Evolutionary conservation across 371 early-diverging fungal species (phyloP), one percentile per base, ranked within the genome.

Genomic region (Actinomortierella ambigua): DNA sequence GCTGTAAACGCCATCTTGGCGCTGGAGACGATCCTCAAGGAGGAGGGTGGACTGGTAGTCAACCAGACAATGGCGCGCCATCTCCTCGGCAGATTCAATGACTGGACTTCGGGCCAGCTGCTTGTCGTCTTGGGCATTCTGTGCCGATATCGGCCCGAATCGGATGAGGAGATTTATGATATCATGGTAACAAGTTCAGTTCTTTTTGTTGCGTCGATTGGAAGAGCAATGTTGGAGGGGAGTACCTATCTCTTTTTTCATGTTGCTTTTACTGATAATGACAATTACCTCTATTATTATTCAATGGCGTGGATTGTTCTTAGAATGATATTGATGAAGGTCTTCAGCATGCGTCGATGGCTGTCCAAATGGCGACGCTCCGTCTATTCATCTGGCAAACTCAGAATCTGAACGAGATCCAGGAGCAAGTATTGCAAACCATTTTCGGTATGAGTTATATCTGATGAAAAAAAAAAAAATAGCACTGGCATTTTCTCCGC

Each of bases 251-350:
- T n/a, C n/a, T n/a, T n/a, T n/a, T n/a, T n/a, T n/a, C n/a, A n/a
- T n/a, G n/a, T n/a, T n/a, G n/a, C n/a, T n/a, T n/a, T n/a, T n/a
- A n/a, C n/a, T n/a, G n/a, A n/a, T n/a, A n/a, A n/a, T n/a, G n/a
- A n/a, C n/a, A n/a, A n/a, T n/a, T n/a, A n/a, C 34, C 34, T 34
- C 34, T 34, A 6, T 34, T 34, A 34, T 34, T 11, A n/a, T n/a
- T n/a, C n/a, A n/a, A n/a, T n/a, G n/a, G n/a, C n/a, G n/a, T n/a
- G n/a, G n/a, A n/a, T n/a, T 34, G 7, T 34, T 34, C 34, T 34
- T 54, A 70, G 71, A 70, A 70, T 20, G 59, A 65, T 40, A 50
- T 65, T 1, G 71, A 70, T 23, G 71, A 61, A 41, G 71, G 71
- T 0, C 26, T 70, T 1, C 65, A 65, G 50, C 49, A 55, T n/a